A percentile compares a stretch with the other conserved stretches of the same genome.
Evolutionary conservation across 768 basidiomycete genomes (phyloP).

Genomic region (Asterophora parasitica): DNA sequence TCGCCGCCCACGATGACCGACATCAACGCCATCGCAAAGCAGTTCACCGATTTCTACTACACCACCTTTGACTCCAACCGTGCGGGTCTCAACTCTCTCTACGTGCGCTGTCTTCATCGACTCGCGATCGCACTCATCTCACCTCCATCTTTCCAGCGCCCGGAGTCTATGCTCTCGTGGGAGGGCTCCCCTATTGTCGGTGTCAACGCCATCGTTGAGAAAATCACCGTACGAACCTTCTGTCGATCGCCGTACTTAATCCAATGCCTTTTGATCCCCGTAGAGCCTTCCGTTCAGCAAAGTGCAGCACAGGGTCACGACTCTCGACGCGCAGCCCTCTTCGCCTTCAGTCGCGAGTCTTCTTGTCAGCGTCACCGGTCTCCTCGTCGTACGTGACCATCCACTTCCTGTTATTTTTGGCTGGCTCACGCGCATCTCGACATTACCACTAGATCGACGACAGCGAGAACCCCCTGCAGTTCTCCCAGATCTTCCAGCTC

Average conservation of each 20-base stretch:
- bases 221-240: conserved; percentile 53
- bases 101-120: conserved; percentile 51
- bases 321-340: conserved; percentile 87
- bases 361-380: conserved; percentile 86
- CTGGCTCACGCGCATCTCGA: conserved; percentile 6
- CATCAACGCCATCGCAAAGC: conserved; percentile 66
- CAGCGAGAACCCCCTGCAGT: conserved; percentile 71
- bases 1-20: conserved; percentile 55
- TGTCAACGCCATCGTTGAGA: conserved; percentile 51
- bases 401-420: not conserved
- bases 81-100: conserved; percentile 52
- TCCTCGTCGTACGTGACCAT: conserved; percentile 57
- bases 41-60: conserved; percentile 86
- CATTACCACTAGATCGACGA: conserved; percentile 66
- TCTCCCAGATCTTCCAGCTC: conserved; percentile 92
- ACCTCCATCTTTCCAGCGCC: conserved; percentile 51
- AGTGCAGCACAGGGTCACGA: conserved; percentile 77
- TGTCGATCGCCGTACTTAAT: not conserved
- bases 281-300: conserved; percentile 76
- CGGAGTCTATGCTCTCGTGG: conserved; percentile 79
- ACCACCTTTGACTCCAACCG: conserved; percentile 66
- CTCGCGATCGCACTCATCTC: conserved; percentile 21
- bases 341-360: conserved; percentile 47
- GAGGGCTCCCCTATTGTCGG: conserved; percentile 65
- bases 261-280: not conserved